These are phyloP conservation scores for Suhomyces canberraensis DNA, from an alignment of 805 yeast genomes.

Conservation along the genomic window DNA sequence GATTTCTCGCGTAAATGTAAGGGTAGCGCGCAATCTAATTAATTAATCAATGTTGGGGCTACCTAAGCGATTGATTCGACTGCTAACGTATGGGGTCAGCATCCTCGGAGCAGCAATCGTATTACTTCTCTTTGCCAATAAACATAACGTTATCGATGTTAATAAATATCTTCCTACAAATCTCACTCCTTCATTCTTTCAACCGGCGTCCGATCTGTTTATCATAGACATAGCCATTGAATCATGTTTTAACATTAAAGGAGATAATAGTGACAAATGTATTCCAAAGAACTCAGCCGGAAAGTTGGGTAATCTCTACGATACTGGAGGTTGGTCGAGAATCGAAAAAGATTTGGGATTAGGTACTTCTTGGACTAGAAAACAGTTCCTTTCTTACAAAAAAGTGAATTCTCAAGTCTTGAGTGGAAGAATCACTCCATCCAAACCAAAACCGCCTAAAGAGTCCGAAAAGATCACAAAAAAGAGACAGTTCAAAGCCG, in stretches of 20 bases:
- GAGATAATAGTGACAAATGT: constrained; percentile 24
- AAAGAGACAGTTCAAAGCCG: not conserved
- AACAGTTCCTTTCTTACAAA: constrained; percentile 38
- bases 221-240: constrained; percentile 42
- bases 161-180: constrained; percentile 22
- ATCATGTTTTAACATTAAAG: constrained; percentile 26
- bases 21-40: too few species aligned
- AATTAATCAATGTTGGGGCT: too few species aligned
- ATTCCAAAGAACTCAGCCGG: constrained; percentile 22
- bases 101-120: constrained; percentile 17
- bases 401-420: constrained; percentile 20
- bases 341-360: constrained; percentile 48
- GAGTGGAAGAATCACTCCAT: constrained; percentile 7
- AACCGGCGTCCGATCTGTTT: constrained; percentile 36
- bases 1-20: too few species aligned
- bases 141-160: constrained; percentile 33
- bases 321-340: constrained; percentile 36
- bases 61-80: constrained; percentile 32
- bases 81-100: constrained; percentile 18
- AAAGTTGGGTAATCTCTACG: constrained; percentile 20
- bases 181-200: constrained; percentile 25
- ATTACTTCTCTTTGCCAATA: constrained; percentile 37
- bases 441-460: not conserved
- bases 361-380: constrained; percentile 41
- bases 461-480: not conserved